Evolutionary conservation across 768 basidiomycete species (phyloP), one percentile per base, ranked within the genome.

Genomic region (Termitomyces sp.): DNA sequence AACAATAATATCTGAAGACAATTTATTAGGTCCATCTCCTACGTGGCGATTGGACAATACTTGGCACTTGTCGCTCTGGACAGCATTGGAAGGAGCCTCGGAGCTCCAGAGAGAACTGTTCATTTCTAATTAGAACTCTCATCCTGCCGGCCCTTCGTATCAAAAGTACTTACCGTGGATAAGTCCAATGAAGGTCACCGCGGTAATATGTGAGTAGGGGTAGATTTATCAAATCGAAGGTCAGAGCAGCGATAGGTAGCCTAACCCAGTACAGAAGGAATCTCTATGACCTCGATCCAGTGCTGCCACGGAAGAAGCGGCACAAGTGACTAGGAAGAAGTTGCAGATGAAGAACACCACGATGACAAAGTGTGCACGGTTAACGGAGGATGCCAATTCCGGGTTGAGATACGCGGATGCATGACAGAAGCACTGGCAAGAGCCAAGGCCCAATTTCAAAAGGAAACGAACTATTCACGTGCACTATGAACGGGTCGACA

Each of bases 241-340:
- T 84, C 83, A 2, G 75, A 71, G 23, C 15, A 50, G 35, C 21
- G 35, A 50, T 35, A 37, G 48, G 8, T 17, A 23, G 35, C 15
- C 48, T n/a, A 68, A 87, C 87, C 76, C 81, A 88, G 62, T 88
- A 89, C 2, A 86, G 86, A 21, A 90, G 72, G 54, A 71, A 64
- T 19, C 78, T 71, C 60, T 89, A 89, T 3, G 76, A 75, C 48
- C 70, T 70, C 10, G 74, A 73, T 17, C 79, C 83, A 9, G 71
- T 65, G 0, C 71, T 65, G 1, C 86, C 86, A 87, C 5, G 87
- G 86, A 55, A 87, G 69, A 33, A 1, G 87, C 86, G 7, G 81
- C 78, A 26, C 76, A 60, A 60, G 6, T 21, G 23, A 81, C 68
- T 23, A 89, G 70, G 64, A 87, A 86, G 26, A 87, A 44, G 58